Evolutionary conservation across 441 rosid genomes (phyloP).

Genomic region (Adansonia madagascariensis): DNA sequence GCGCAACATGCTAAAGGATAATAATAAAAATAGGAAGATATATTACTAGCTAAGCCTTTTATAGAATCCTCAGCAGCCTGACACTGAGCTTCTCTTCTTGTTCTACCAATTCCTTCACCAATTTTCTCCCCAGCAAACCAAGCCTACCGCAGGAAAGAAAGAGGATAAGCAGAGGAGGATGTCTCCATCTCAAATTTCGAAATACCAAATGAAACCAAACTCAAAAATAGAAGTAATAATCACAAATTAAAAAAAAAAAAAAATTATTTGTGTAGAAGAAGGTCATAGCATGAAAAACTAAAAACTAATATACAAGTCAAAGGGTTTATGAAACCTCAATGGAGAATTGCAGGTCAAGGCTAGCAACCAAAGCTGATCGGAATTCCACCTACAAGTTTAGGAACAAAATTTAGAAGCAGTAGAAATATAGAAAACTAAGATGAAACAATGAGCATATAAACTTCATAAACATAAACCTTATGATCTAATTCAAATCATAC

Average conservation of each 20-base stretch:
- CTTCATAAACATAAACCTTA: background rate
- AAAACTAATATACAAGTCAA: conserved; percentile 28
- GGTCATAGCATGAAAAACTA: background rate
- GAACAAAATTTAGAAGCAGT: conserved; percentile 17
- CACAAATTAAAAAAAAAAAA: background rate
- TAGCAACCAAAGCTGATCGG: conserved; percentile 61
- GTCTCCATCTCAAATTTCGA: conserved; percentile 1
- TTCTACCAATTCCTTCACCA: conserved; percentile 83
- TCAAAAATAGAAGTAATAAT: background rate
- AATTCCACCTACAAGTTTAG: conserved; percentile 75
- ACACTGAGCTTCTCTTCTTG: conserved; percentile 85
- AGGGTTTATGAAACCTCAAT: conserved; percentile 63
- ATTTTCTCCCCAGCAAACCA: conserved; percentile 86
- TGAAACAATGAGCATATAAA: conserved; percentile 12
- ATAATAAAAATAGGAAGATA: conserved; percentile 22
- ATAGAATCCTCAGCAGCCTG: conserved; percentile 85
- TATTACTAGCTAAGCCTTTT: conserved; percentile 76
- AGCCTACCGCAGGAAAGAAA: conserved; percentile 54
- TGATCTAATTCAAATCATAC: background rate
- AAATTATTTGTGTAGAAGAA: background rate
- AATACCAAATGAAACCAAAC: background rate
- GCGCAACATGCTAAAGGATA: background rate
- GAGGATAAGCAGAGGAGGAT: conserved; percentile 26
- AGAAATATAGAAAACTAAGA: background rate
- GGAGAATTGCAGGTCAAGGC: conserved; percentile 76